Base-by-base conservation (phyloP, 2,329 filamentous ascomycete species). In the Aspergillus puulaauensis region DNA sequence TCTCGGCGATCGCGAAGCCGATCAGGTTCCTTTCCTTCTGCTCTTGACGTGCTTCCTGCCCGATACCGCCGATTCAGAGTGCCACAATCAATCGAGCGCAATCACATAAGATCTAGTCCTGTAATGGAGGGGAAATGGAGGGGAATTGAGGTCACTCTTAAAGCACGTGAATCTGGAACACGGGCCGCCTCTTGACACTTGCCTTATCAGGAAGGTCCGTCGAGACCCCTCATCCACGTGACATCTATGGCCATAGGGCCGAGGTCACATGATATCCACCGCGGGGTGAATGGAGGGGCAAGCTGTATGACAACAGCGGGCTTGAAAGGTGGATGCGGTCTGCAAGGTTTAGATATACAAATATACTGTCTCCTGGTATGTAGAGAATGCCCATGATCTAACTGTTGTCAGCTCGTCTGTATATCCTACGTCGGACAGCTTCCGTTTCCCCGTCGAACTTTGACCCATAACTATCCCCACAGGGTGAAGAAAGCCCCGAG, bases 1-100 rank as follows among this genome's bases (percentile, higher is more conserved):
- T 63, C 52, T 63, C 60, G 61, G 60, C 51, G 55, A 61, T 56
- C 45, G 15, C 52, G 45, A 54, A 55, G 55, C 61, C 60, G 63
- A 57, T 45, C 55, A 50, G 35, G 56, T 43, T 49, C 46, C 45
- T 45, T 58, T 46, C 44, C 23, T 46, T 24, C 12, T 17, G n/a
- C 17, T 35, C 15, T 52, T 61, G 62, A 56, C 58, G 56, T 47
- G 35, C 47, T 33, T 45, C 27, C 17, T 40, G 8, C 15, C 41
- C 44, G 53, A 49, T 59, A 49, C 54, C 44, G 48, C 59, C 43
- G 40, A 37, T 24, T 27, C 45, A 43, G 47, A 31, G 46, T 8
- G 39, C 45, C 21, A 31, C 21, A n/a, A 15, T 27, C 14, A n/a
- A 15, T 17, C 43, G 12, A 27, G 43, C 24, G 24, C 7, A 40